Base-by-base conservation (phyloP, 345 rosid genomes). In the Litchi chinensis region DNA sequence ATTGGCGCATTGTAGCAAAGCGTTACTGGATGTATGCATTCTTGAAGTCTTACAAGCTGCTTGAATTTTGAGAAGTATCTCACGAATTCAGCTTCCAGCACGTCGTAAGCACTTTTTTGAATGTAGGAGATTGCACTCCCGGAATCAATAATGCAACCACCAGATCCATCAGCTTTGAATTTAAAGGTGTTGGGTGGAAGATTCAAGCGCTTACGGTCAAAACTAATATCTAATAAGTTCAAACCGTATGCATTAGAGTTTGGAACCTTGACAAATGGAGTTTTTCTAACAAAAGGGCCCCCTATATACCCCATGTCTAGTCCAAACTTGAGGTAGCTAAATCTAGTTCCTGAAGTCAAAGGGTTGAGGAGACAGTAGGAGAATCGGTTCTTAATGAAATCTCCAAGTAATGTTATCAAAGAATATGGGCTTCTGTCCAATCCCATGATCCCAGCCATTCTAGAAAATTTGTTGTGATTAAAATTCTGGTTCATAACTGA, bases 141-240 rank as follows among this genome's bases (percentile, higher is more conserved):
- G 0, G 62, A 46, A 24, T 48, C 78, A 46, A 75, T 65, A 5
- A 65, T 0, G 26, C n/a, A 74, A 16, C 70, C 70, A 0, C 77
- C 70, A 6, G 22, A 21, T 12, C 63, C 71, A 2, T 11, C 24
- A 0, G 0, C 0, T 8, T 48, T 43, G 6, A 44, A 5, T 2
- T 22, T 48, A 64, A 75, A 75, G 6, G 70, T 75, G 10, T 26
- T 24, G 1, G 59, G 77, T 3, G 77, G 44, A 28, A 19, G 64
- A 16, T 44, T 15, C 56, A 74, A 7, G 44, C 68, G 69, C 9
- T 16, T 9, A 24, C 13, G 1, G 40, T 62, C 3, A 15, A 74
- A 11, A 41, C 68, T 74, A 22, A 74, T 22, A 57, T 62, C 56
- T 9, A 44, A 12, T 18, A 44, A 26, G 26, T 32, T 64, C 28